Percentiles rank a stretch among this genome's conserved stretches.
Evolutionary conservation across 768 basidiomycete species (phyloP).

Genomic region (Auriscalpium vulgare): DNA sequence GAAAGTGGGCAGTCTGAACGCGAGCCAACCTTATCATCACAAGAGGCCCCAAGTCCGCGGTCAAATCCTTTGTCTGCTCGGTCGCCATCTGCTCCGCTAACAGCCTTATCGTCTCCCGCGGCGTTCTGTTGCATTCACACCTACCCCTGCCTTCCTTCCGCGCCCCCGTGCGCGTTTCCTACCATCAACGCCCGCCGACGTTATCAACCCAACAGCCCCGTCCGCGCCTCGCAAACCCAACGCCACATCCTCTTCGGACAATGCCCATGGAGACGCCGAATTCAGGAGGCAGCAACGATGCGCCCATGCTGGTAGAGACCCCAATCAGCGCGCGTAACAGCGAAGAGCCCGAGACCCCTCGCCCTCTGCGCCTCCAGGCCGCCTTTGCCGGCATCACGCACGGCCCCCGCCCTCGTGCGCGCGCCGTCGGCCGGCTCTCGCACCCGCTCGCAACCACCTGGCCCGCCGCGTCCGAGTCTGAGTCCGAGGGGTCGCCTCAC

Average conservation of each 20-base stretch:
- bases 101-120: constrained; percentile 45
- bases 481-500: constrained; percentile 27
- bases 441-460: constrained; percentile 59
- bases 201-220: constrained; percentile 79
- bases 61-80: constrained; percentile 12
- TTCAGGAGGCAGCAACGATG: constrained; percentile 23
- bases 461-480: constrained; percentile 19
- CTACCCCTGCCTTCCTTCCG: constrained; percentile 61
- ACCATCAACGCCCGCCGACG: constrained; percentile 31
- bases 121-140: constrained; percentile 54
- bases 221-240: constrained; percentile 57
- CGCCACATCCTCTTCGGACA: constrained; percentile 45
- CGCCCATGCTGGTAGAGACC: too few species aligned
- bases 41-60: constrained; percentile 28
- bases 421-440: constrained; percentile 36
- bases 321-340: constrained; percentile 9
- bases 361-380: constrained; percentile 29
- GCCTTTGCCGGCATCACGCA: constrained; percentile 64
- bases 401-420: constrained; percentile 38
- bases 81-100: constrained; percentile 26
- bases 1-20: constrained; percentile 2
- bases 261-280: constrained; percentile 12
- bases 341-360: constrained; percentile 19
- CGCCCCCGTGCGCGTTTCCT: constrained; percentile 56
- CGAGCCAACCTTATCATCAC: constrained; percentile 71